Conservation (phyloP, 2,329 filamentous ascomycete species). For the Biscogniauxia sp. region DNA sequence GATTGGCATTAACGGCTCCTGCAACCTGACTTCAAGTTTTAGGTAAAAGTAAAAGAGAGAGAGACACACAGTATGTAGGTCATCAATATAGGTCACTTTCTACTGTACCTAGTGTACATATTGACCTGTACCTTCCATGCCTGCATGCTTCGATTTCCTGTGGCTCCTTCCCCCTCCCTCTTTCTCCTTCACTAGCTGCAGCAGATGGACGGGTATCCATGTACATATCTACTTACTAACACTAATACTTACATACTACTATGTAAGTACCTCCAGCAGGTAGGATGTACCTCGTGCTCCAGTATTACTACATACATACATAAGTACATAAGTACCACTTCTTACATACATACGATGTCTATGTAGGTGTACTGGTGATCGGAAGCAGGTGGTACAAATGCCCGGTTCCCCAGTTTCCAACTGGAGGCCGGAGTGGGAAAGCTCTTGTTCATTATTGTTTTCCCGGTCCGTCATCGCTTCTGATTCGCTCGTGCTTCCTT, state of each 20-base stretch:
- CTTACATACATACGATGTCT: background rate
- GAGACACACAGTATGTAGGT: no score
- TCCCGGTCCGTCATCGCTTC: conserved; percentile 25
- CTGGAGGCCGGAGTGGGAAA: conserved; percentile 6
- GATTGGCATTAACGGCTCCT: no score
- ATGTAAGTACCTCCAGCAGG: no score
- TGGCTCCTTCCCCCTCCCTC: background rate
- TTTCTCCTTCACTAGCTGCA: background rate
- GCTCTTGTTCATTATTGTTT: conserved; percentile 22
- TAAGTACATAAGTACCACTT: no score
- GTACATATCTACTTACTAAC: background rate
- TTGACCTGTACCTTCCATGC: no score
- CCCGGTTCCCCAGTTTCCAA: conserved; percentile 1
- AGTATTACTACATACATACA: background rate
- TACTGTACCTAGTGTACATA: no score
- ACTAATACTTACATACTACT: no score
- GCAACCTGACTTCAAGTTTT: no score
- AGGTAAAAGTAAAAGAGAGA: no score
- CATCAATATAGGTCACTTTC: no score
- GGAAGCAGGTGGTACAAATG: background rate
- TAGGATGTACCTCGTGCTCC: background rate
- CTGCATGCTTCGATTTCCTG: background rate
- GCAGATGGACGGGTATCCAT: background rate
- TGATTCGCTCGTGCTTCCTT: conserved; percentile 31
- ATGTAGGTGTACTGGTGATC: background rate